Base-by-base conservation (phyloP, 108 stramenopile species). In the Cyclostephanos invisitatus region DNA sequence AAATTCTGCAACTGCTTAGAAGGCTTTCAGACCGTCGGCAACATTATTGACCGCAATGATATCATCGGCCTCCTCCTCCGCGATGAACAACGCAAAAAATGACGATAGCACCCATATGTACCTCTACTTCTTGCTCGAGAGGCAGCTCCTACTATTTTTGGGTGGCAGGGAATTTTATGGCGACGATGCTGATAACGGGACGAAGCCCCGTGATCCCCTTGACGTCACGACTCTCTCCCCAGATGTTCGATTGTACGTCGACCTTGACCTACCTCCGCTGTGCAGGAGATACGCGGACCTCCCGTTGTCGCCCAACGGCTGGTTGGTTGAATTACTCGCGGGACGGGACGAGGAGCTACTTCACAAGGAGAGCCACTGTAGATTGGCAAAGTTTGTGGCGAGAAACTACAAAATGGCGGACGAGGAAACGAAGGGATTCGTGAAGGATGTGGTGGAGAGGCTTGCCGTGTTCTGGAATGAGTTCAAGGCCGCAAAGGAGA, bases 61-160 rank as follows among this genome's bases (percentile, higher is more conserved):
- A 8, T 8, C 40, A 40, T 40, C 40, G 8, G 40, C 40, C 40
- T 40, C 40, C 40, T 7, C 40, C 40, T 40, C 40, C 40, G 40
- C 40, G 7, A 40, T 8, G 40, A 40, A 40, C 8, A 11, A 40
- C 40, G 40, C 40, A 11, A 40, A 40, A 8, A 40, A 40, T 1
- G 7, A 40, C 11, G 40, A 40, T 14, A 18, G 0, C 51, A 53
- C 51, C 51, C 29, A 57, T 4, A 25, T 32, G 27, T 9, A 3
- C 0, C 10, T 70, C 38, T 70, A 59, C 58, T 55, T 56, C 44
- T 61, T 70, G 35, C 69, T 70, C 22, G 69, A 70, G 32, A 38
- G 69, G 12, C 53, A 60, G 29, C 58, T 40, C 25, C 69, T 70
- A 20, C 69, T 70, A 9, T 29, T 49, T 6, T 28, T 28, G 10